Conservation (phyloP, 2,329 filamentous ascomycete species). For the Sclerotinia sclerotiorum region DNA sequence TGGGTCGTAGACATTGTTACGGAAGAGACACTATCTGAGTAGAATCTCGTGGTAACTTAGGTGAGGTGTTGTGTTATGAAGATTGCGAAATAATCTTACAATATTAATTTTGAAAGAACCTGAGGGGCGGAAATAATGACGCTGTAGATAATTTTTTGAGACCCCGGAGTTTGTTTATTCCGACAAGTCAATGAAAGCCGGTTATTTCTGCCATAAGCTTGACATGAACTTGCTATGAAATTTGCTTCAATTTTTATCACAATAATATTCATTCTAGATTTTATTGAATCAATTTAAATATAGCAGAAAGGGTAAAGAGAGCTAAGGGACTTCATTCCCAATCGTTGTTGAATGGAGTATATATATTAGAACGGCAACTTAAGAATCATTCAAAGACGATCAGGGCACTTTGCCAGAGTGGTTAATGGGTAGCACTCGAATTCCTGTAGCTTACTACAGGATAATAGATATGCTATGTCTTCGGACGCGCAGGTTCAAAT, state of each 20-base stretch:
- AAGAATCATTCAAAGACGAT: neutral
- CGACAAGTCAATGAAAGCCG: neutral
- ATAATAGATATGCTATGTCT: slow-evolving; percentile 40
- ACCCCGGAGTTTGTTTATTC: slow-evolving; percentile 10
- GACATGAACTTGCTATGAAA: neutral
- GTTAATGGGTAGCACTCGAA: slow-evolving; percentile 43
- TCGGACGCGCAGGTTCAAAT: slow-evolving; percentile 43
- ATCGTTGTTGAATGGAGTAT: rapidly evolving
- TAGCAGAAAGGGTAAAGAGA: neutral
- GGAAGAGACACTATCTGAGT: neutral
- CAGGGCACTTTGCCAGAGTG: slow-evolving; percentile 39
- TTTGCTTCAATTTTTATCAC: neutral
- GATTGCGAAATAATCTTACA: neutral
- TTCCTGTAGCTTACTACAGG: slow-evolving; percentile 6
- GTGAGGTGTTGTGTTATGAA: neutral
- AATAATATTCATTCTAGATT: neutral
- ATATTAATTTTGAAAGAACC: neutral
- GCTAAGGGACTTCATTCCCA: no score
- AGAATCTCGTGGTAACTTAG: neutral
- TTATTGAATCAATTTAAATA: neutral
- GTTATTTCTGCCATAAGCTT: neutral
- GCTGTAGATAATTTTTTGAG: slow-evolving; percentile 14
- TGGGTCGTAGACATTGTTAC: slow-evolving; percentile 11
- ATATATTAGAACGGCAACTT: rapidly evolving
- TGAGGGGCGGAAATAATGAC: neutral